Evolutionary conservation across 169 alveolate genomes (phyloP).

Genomic region (Eimeria necatrix): DNA sequence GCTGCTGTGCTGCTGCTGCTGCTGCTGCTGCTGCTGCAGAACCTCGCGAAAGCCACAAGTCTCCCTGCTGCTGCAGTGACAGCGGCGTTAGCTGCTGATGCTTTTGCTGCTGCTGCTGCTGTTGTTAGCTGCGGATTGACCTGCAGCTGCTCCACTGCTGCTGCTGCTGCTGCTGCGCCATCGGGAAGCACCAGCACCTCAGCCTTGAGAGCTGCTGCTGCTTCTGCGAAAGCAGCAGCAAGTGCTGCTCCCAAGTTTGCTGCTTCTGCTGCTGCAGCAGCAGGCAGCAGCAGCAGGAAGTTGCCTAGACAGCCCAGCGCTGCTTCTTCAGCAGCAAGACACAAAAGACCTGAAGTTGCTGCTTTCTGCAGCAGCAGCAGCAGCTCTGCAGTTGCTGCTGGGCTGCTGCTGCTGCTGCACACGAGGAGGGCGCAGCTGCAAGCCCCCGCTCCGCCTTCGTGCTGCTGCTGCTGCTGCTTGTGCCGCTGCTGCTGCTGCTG

Average conservation of each 20-base stretch:
- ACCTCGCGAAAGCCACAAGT: constrained; percentile 3
- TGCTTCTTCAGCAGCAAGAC: constrained; percentile 10
- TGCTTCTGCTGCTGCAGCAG: constrained; percentile 65
- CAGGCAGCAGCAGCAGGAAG: constrained; percentile 17
- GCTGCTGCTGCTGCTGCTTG: not conserved
- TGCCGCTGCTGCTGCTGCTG: not conserved
- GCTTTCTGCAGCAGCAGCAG: constrained; percentile 43
- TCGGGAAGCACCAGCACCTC: not conserved
- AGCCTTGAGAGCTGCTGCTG: constrained; percentile 39
- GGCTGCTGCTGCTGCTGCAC: constrained; percentile 56
- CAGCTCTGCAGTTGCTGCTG: constrained; percentile 29
- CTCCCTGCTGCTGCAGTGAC: not conserved
- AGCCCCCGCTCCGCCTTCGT: not conserved
- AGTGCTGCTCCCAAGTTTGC: not conserved
- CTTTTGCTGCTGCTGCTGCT: constrained; percentile 49
- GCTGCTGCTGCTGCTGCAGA: constrained; percentile 63
- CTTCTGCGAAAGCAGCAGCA: constrained; percentile 32
- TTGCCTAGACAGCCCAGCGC: constrained; percentile 40
- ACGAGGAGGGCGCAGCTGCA: constrained; percentile 4
- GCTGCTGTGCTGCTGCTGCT: constrained; percentile 66
- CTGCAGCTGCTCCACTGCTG: constrained; percentile 52
- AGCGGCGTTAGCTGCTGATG: not conserved
- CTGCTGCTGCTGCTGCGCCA: constrained; percentile 41
- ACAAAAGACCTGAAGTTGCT: not conserved
- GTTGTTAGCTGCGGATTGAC: constrained; percentile 24